Percentiles rank a stretch among this genome's conserved stretches.
phyloP scores from a whole-genome alignment of 2,329 filamentous ascomycete genomes.

The Calonectria fujianensis region DNA sequence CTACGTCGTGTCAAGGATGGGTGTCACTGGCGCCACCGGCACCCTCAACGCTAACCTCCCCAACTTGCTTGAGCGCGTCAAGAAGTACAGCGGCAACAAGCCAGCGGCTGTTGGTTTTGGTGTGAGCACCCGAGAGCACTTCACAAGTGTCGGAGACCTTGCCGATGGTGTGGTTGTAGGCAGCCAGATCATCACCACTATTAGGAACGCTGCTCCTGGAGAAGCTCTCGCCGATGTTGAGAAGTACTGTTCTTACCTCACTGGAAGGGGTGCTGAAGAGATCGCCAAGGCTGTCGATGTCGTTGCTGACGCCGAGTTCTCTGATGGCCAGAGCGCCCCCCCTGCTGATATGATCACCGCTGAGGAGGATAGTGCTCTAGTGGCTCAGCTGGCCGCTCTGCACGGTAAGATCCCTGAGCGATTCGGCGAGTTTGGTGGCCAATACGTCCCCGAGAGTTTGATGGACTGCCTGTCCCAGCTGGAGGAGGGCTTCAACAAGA shows the following conservation, averaged over 20 bases:
- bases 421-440: slow-evolving; percentile 96
- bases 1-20: slow-evolving; percentile 98
- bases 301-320: slow-evolving; percentile 71
- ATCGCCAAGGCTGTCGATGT: slow-evolving; percentile 79
- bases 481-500: slow-evolving; percentile 91
- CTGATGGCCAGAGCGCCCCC: slow-evolving; percentile 65
- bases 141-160: slow-evolving; percentile 86
- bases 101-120: slow-evolving; percentile 96
- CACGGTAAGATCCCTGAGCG: slow-evolving; percentile 88
- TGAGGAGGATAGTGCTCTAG: slow-evolving; percentile 75
- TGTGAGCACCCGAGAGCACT: slow-evolving; percentile 96
- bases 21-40: slow-evolving; percentile 93
- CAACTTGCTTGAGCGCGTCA: slow-evolving; percentile 87
- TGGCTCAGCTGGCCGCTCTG: slow-evolving; percentile 89
- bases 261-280: slow-evolving; percentile 67
- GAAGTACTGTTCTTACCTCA: slow-evolving; percentile 87
- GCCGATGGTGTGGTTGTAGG: slow-evolving; percentile 98
- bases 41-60: slow-evolving; percentile 88
- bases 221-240: slow-evolving; percentile 80
- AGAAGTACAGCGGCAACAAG: slow-evolving; percentile 92
- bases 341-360: slow-evolving; percentile 75
- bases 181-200: slow-evolving; percentile 91
- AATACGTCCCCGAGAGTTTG: slow-evolving; percentile 97
- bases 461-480: slow-evolving; percentile 97
- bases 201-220: slow-evolving; percentile 65